phyloP scores from a whole-genome alignment of 2,329 filamentous ascomycete species.

The Neopestalotiopsis sp. region DNA sequence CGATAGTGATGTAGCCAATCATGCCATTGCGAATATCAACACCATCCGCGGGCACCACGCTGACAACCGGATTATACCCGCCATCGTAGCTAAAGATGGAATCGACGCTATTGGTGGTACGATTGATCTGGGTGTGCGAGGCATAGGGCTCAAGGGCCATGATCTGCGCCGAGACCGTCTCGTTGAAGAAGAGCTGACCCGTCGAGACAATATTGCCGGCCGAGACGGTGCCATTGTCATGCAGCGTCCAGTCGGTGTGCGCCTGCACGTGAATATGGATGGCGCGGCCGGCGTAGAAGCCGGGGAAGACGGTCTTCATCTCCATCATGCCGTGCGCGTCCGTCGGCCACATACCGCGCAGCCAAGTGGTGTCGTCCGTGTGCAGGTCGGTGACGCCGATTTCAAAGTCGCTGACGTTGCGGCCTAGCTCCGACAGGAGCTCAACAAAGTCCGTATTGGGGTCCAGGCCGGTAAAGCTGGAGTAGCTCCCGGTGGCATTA shows the following conservation, averaged over 20 bases:
- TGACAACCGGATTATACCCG: not conserved
- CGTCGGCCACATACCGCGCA: not conserved
- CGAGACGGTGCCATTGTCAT: slow-evolving; percentile 7
- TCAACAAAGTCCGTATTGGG: not conserved
- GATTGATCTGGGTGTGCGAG: not conserved
- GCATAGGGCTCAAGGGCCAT: not conserved
- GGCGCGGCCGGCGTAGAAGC: not conserved
- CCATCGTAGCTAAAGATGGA: not conserved
- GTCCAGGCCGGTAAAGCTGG: not conserved
- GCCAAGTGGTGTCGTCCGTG: not conserved
- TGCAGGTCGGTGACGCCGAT: not conserved
- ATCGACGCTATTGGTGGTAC: not conserved
- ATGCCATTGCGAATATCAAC: not conserved
- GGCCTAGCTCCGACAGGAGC: not conserved
- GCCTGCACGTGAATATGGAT: not conserved
- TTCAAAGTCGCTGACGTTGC: not conserved
- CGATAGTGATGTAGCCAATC: not conserved
- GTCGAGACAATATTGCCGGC: not conserved
- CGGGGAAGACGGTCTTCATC: not conserved
- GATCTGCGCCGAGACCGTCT: not conserved
- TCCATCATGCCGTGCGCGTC: not conserved
- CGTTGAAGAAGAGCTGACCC: not conserved
- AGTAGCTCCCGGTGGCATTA: not conserved
- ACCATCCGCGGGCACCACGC: not conserved
- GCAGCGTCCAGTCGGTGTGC: not conserved